These are phyloP conservation scores for Colletotrichum graminicola DNA, from an alignment of 2,329 filamentous ascomycete genomes.

Conservation along the genomic window DNA sequence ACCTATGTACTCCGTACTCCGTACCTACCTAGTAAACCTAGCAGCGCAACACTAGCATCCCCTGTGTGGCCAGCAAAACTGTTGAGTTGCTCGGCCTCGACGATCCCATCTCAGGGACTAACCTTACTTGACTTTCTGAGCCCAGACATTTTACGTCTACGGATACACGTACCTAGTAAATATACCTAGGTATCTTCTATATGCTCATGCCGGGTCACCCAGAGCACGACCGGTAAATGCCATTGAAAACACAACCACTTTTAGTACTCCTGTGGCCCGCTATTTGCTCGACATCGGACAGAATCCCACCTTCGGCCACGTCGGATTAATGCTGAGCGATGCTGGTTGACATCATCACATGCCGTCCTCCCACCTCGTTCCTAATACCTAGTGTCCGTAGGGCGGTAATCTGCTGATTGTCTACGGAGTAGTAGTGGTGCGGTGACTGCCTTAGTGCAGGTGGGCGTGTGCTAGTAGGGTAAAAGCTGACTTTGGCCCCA, in stretches of 20 bases:
- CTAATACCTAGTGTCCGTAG: too few species aligned
- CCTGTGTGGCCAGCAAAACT: constrained; percentile 26
- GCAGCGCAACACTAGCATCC: constrained; percentile 6
- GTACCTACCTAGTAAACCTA: too few species aligned
- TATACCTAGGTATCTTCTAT: too few species aligned
- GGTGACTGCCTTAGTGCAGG: not conserved
- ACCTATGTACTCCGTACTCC: not conserved
- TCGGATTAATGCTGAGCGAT: constrained; percentile 12
- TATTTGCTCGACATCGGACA: constrained; percentile 18
- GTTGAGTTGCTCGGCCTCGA: constrained; percentile 27
- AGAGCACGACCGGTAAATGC: not conserved
- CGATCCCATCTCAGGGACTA: constrained; percentile 2
- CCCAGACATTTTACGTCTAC: not conserved
- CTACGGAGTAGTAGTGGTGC: too few species aligned
- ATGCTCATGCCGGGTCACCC: not conserved
- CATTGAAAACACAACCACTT: not conserved
- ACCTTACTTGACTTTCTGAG: not conserved
- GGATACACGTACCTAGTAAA: too few species aligned
- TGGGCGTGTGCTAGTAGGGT: not conserved
- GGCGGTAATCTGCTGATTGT: too few species aligned
- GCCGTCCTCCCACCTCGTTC: not conserved
- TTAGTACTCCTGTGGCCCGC: constrained; percentile 6
- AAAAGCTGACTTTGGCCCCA: not conserved
- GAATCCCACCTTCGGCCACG: constrained; percentile 9
- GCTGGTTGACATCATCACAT: constrained; percentile 39